Conservation (phyloP, 2,329 filamentous ascomycete species). For the Thielaviopsis musarum region DNA sequence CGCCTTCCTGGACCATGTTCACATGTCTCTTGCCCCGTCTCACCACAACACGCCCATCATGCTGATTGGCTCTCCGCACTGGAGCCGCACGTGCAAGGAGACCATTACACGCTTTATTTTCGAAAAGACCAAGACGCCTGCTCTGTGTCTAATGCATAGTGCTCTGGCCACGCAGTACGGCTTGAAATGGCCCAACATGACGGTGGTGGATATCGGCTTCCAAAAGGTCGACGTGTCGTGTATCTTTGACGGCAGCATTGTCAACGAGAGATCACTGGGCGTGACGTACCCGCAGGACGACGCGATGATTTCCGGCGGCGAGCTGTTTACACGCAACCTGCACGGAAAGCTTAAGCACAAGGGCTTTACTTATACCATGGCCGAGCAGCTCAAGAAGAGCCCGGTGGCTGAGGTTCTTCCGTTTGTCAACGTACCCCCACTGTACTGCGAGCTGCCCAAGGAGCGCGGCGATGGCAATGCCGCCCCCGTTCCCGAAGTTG, state of each 20-base stretch:
- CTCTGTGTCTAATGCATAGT: conserved; percentile 78
- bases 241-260: conserved; percentile 63
- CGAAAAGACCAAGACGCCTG: conserved; percentile 90
- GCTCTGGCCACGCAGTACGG: conserved; percentile 79
- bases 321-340: conserved; percentile 66
- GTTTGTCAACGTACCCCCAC: conserved; percentile 28
- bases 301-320: conserved; percentile 54
- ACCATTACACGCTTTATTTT: conserved; percentile 86
- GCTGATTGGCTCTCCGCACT: conserved; percentile 75
- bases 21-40: conserved; percentile 73
- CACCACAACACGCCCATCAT: conserved; percentile 95
- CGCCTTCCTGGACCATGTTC: conserved; percentile 80
- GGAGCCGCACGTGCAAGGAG: conserved; percentile 79
- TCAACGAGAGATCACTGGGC: conserved; percentile 47
- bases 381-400: conserved; percentile 53
- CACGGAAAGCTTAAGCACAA: conserved; percentile 45
- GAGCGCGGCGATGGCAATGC: conserved; percentile 17
- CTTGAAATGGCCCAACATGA: conserved; percentile 56
- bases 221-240: conserved; percentile 89
- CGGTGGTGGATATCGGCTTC: conserved; percentile 79
- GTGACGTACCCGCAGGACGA: conserved; percentile 28
- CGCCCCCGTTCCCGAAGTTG: conserved; percentile 14
- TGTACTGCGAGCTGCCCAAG: conserved; percentile 31
- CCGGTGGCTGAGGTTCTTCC: conserved; percentile 49
- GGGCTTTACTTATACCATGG: conserved; percentile 47